Evolutionary conservation across 1,284 basidiomycete genomes (phyloP).

Genomic region (Rhodotorula sp.): DNA sequence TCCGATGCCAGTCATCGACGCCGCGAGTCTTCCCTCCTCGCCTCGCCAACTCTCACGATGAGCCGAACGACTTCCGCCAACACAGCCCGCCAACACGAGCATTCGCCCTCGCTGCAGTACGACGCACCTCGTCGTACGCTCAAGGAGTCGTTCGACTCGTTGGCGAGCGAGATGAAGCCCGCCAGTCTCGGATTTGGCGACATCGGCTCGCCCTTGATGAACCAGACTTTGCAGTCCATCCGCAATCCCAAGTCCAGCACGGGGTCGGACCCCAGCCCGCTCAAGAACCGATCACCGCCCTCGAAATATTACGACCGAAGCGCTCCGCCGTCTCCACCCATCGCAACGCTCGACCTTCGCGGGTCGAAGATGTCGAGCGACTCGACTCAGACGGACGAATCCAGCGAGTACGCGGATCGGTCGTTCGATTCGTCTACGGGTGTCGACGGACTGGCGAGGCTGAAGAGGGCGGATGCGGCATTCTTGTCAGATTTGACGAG

Average conservation of each 20-base stretch:
- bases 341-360: too few species aligned
- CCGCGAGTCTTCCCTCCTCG: background rate
- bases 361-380: background rate
- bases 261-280: background rate
- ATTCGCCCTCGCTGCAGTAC: background rate
- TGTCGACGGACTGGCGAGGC: background rate
- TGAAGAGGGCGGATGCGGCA: conserved; percentile 8
- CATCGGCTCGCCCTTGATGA: conserved; percentile 3
- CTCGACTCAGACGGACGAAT: background rate
- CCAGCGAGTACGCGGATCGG: background rate
- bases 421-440: conserved; percentile 13
- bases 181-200: background rate
- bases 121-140: background rate
- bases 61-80: background rate
- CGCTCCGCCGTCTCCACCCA: too few species aligned
- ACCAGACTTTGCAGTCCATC: background rate
- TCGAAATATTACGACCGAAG: too few species aligned
- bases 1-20: background rate
- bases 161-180: background rate
- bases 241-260: background rate
- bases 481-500: conserved; percentile 17
- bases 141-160: background rate
- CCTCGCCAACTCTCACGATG: conserved; percentile 7
- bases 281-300: too few species aligned
- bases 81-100: background rate